A percentile compares a stretch with the other conserved stretches of the same genome.
Evolutionary conservation across 495 filamentous ascomycete genomes (phyloP).

Genomic region (Talaromyces liani): DNA sequence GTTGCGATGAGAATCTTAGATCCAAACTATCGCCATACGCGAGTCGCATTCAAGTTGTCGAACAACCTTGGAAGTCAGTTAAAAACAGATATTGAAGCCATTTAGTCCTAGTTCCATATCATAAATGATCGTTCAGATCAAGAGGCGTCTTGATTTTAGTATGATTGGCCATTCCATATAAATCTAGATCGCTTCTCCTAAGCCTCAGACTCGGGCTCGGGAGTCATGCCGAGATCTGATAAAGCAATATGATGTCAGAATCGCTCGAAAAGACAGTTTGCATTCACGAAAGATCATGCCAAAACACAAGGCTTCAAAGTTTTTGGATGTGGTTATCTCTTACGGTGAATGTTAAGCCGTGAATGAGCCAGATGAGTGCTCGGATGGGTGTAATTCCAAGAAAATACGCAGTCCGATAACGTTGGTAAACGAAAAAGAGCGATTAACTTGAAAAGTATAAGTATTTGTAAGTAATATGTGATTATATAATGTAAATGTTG

Average conservation of each 20-base stretch:
- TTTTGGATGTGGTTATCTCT: neutral
- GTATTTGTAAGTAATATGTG: neutral
- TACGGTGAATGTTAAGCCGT: no score
- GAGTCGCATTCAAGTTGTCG: neutral
- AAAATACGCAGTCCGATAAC: neutral
- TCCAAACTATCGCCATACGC: neutral
- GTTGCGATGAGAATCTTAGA: no score
- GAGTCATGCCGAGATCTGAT: neutral
- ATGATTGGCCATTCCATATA: neutral
- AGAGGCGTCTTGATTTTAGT: neutral
- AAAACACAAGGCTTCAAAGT: neutral
- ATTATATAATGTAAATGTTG: neutral
- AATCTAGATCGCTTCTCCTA: neutral
- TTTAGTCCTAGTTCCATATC: no score
- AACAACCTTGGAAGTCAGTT: neutral
- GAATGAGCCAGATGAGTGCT: neutral
- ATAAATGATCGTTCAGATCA: no score
- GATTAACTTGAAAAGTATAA: no score
- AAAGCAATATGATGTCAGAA: neutral
- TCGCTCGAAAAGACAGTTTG: neutral
- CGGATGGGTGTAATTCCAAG: neutral
- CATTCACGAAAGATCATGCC: neutral
- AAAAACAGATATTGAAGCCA: neutral
- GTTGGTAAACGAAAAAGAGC: neutral
- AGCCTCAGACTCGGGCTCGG: neutral